Conservation (phyloP, 257 asterid species). For the Lavandula angustifolia region DNA sequence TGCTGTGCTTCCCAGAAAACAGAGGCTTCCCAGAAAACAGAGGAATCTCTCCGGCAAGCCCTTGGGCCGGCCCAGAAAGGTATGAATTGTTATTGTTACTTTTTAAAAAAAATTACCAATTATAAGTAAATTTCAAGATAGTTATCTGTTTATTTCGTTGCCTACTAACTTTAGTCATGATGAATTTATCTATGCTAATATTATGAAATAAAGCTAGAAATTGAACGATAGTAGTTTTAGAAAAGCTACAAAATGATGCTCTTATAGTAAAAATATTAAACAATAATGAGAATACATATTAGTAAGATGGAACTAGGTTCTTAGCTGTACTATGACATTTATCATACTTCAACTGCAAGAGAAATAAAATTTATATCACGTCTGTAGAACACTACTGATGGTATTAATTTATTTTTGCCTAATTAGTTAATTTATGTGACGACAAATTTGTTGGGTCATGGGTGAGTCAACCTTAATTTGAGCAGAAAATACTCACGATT, state of each 20-base stretch:
- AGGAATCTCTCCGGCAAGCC: constrained; percentile 68
- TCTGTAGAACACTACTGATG: background rate
- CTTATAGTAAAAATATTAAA: background rate
- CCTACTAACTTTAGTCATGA: background rate
- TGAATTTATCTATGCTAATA: background rate
- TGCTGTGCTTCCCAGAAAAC: constrained; percentile 33
- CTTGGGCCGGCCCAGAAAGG: constrained; percentile 87
- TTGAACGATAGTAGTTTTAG: background rate
- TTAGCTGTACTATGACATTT: constrained; percentile 6
- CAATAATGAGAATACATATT: background rate
- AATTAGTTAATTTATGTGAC: constrained; percentile 10
- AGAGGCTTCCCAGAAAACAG: constrained; percentile 40
- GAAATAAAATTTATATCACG: background rate
- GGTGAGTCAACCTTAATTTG: constrained; percentile 5
- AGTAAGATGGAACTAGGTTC: background rate
- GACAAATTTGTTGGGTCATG: constrained; percentile 23
- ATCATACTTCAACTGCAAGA: background rate
- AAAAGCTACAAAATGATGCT: background rate
- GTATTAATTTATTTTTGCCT: background rate
- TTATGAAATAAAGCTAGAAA: background rate
- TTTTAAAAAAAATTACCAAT: background rate
- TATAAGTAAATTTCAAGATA: background rate
- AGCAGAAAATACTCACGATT: background rate
- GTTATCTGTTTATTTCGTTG: background rate
- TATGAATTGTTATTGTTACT: constrained; percentile 24